Percentiles rank a stretch among this genome's conserved stretches.
Evolutionary conservation across 1,284 basidiomycete species (phyloP).

Genomic region (Leccinum subfulvum): DNA sequence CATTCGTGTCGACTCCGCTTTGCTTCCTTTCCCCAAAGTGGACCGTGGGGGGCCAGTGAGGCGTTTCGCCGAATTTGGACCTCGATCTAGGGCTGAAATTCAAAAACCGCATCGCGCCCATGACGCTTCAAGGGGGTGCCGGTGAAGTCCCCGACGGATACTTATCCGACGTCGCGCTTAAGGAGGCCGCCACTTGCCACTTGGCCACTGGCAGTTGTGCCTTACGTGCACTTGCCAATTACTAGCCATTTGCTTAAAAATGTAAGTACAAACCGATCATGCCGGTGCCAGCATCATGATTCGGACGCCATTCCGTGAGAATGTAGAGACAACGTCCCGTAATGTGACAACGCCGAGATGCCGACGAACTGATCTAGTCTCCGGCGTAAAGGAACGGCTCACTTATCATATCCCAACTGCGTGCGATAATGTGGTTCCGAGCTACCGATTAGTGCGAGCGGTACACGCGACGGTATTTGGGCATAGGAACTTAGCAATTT

Average conservation of each 20-base stretch:
- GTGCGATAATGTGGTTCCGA: background rate
- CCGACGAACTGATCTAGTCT: background rate
- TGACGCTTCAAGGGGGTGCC: background rate
- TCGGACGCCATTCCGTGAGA: background rate
- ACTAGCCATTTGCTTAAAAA: background rate
- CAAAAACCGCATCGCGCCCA: slow-evolving; percentile 1
- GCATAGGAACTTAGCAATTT: background rate
- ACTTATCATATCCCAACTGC: background rate
- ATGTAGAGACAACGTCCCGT: background rate
- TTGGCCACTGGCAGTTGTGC: background rate
- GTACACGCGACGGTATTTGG: background rate
- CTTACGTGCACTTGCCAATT: slow-evolving; percentile 1
- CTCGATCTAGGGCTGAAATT: background rate
- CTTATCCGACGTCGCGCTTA: slow-evolving; percentile 5
- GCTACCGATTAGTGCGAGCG: background rate
- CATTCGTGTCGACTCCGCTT: background rate
- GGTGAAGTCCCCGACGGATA: background rate
- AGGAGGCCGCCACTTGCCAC: background rate
- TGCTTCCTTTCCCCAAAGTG: background rate
- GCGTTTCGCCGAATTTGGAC: background rate
- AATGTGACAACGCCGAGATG: background rate
- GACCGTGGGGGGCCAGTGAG: background rate
- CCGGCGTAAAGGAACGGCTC: background rate
- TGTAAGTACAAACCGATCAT: background rate
- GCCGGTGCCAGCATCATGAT: background rate